A percentile compares a stretch with the other conserved stretches of the same genome.
Evolutionary conservation across 2,329 filamentous ascomycete species (phyloP).

Genomic region (Pseudogymnoascus sp.): DNA sequence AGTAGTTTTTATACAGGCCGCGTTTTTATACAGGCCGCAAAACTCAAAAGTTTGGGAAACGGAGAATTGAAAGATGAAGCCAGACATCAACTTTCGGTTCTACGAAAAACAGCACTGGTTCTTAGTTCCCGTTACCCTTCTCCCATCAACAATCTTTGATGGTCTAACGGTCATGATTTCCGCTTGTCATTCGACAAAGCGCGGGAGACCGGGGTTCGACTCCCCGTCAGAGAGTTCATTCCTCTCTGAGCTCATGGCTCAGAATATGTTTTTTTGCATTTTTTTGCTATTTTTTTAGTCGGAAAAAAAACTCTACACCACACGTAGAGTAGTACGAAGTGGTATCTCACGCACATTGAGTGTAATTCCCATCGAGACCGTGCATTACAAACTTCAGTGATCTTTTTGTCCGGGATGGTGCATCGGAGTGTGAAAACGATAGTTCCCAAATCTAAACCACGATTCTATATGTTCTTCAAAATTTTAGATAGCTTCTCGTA

Average conservation of each 20-base stretch:
- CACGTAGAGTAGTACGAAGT: background rate
- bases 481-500: background rate
- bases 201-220: conserved; percentile 15
- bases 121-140: background rate
- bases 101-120: background rate
- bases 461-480: background rate
- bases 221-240: conserved; percentile 10
- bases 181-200: conserved; percentile 27
- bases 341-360: background rate
- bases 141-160: conserved; percentile 22
- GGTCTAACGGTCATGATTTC: conserved; percentile 34
- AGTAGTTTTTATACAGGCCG: background rate
- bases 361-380: background rate
- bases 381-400: background rate
- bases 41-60: background rate
- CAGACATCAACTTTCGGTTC: background rate
- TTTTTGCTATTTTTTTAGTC: background rate
- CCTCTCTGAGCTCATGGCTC: conserved; percentile 9
- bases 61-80: background rate
- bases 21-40: background rate
- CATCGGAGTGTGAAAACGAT: background rate
- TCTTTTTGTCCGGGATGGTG: background rate
- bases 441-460: background rate
- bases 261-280: background rate
- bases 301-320: background rate